Evolutionary conservation across 192 early-diverging fungal genomes (phyloP), one percentile per base, ranked within the genome.

Genomic region (Coemansia sp.): DNA sequence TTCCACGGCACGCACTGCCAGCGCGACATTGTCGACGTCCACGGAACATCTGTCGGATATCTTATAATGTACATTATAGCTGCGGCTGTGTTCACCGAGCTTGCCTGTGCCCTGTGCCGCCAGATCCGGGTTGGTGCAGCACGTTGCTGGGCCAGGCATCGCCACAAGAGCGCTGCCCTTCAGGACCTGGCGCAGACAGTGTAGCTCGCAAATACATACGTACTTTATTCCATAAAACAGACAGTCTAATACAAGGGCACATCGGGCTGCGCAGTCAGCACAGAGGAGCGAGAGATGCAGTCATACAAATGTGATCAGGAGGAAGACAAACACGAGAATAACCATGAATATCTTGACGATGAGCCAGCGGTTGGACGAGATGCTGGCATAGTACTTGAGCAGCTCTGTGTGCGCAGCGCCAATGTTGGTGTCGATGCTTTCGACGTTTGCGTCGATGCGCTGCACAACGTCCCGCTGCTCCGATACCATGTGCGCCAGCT

Each of bases 321-420:
- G 40, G 54, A 95, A 73, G 53, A 93, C 92, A 67, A 95, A 94
- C 8, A 93, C 83, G 30, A 99, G 77, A 54, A 98, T 77, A 11
- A 92, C 88, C 21, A 86, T 87, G 80, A 99, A 96, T 38, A 97
- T 86, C 73, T 98, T 97, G 55, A 93, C 83, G 86, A 99, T 95
- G 31, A 99, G 75, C 91, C 91, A 92, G 53, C 97, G 87, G 70
- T 99, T 99, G 28, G 89, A 92, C 43, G 89, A 91, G 19, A 99
- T 88, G 58, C 86, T 89, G 45, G 91, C 86, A 71, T 93, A 99
- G 73, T 94, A 98, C 69, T 91, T 93, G 24, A 94, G 59, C 42
- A 99, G 81, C 77, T 99, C 88, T 30, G 81, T 84, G 68, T 96
- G 93, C 3, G 95, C 95, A 29, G 91, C 91, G 52, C 85, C 66